Conservation (phyloP, 1,139 yeast genomes). For the Pneumocystis wakefieldiae region DNA sequence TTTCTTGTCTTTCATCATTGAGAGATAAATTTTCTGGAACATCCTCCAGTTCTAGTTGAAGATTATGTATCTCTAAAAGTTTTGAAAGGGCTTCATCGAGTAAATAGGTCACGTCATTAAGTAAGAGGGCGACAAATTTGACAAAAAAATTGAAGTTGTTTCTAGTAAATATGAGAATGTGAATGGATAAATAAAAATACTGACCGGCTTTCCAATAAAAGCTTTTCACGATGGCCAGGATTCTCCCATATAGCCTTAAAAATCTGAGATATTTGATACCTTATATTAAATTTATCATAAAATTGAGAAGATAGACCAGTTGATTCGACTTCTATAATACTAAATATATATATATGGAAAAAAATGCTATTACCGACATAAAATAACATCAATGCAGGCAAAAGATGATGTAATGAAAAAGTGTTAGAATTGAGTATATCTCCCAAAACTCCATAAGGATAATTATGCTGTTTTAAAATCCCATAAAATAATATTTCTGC, state of each 20-base stretch:
- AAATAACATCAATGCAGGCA: slow-evolving; percentile 73
- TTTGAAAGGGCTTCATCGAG: slow-evolving; percentile 81
- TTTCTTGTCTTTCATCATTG: slow-evolving; percentile 15
- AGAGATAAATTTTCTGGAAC: slow-evolving; percentile 11
- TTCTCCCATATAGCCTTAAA: slow-evolving; percentile 73
- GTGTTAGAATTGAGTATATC: slow-evolving; percentile 49
- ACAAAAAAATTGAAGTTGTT: slow-evolving; percentile 68
- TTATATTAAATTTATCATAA: slow-evolving; percentile 83
- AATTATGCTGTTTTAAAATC: slow-evolving; percentile 31
- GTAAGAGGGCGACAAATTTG: slow-evolving; percentile 81
- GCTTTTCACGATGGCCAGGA: slow-evolving; percentile 49
- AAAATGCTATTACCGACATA: slow-evolving; percentile 36
- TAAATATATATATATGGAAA: neutral
- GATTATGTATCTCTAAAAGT: slow-evolving; percentile 57
- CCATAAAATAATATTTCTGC: slow-evolving; percentile 74
- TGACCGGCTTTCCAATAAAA: slow-evolving; percentile 45
- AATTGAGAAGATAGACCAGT: slow-evolving; percentile 93
- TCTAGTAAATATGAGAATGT: neutral
- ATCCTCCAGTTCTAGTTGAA: slow-evolving; percentile 39
- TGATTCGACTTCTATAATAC: slow-evolving; percentile 55
- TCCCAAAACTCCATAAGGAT: slow-evolving; percentile 51
- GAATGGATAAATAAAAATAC: neutral
- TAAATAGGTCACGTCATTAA: slow-evolving; percentile 83
- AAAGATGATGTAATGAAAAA: slow-evolving; percentile 47
- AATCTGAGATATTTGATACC: slow-evolving; percentile 74